Conservation (phyloP, 305 asterid genomes). For the Fraxinus baroniana region DNA sequence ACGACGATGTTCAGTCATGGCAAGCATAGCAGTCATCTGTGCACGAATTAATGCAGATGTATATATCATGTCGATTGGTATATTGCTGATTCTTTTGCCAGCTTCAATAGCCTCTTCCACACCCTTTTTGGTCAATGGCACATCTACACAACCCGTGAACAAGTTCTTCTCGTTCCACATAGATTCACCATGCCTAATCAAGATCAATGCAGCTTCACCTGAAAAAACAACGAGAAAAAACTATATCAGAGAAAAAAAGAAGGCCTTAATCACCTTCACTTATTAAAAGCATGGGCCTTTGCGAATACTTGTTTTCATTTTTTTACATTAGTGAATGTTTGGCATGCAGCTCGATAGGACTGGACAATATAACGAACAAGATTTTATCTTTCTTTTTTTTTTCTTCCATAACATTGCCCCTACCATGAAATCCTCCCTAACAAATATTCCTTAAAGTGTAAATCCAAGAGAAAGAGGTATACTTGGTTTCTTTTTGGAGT, state of each 20-base stretch:
- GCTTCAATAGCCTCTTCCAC: constrained; percentile 95
- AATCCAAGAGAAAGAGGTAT: constrained; percentile 13
- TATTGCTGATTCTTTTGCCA: constrained; percentile 83
- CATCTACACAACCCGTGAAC: constrained; percentile 38
- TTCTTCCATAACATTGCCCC: not conserved
- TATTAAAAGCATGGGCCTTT: not conserved
- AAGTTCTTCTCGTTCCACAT: constrained; percentile 8
- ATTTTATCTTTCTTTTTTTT: not conserved
- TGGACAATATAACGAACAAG: not conserved
- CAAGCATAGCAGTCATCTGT: constrained; percentile 97
- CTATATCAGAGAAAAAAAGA: not conserved
- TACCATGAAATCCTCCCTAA: not conserved
- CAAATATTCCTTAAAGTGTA: not conserved
- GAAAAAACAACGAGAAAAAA: not conserved
- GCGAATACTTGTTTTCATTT: not conserved
- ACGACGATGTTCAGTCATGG: constrained; percentile 46
- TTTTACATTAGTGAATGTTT: not conserved
- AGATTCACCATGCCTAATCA: constrained; percentile 8
- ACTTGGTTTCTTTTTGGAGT: constrained; percentile 76
- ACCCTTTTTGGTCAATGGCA: constrained; percentile 84
- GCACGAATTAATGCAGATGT: constrained; percentile 92
- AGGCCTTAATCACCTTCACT: not conserved
- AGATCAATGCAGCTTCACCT: constrained; percentile 56
- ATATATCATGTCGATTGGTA: constrained; percentile 86
- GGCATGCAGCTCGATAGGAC: not conserved